Evolutionary conservation across 2,329 filamentous ascomycete species (phyloP).

Genomic region (Aspergillus japonicus): DNA sequence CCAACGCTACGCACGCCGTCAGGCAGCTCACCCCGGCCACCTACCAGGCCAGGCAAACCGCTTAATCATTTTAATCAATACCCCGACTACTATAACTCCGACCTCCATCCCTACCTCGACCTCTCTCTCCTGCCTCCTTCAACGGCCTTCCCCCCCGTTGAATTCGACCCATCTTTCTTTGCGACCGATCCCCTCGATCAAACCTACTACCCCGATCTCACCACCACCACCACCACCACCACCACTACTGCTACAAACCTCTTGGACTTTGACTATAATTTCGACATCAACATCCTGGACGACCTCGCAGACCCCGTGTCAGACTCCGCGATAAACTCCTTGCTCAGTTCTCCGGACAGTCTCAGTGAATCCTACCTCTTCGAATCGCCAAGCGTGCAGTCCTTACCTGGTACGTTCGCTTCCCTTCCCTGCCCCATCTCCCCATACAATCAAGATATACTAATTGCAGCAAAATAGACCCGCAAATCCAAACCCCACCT

Average conservation of each 20-base stretch:
- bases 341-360: constrained; percentile 1
- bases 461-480: background rate
- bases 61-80: constrained; percentile 1
- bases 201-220: constrained; percentile 4
- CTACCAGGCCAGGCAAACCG: constrained; percentile 3
- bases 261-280: background rate
- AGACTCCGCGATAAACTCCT: background rate
- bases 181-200: constrained; percentile 7
- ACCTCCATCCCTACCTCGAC: constrained; percentile 2
- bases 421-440: no score
- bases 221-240: background rate
- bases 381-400: constrained; percentile 1
- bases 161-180: constrained; percentile 6
- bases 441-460: no score
- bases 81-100: constrained; percentile 5
- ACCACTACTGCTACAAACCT: background rate
- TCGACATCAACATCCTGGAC: constrained; percentile 3
- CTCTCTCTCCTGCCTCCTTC: constrained; percentile 6
- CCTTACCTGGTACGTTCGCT: background rate
- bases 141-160: constrained; percentile 16
- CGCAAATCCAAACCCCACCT: background rate
- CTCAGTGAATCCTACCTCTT: constrained; percentile 1
- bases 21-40: constrained; percentile 8
- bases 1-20: constrained; percentile 7
- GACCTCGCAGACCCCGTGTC: background rate